phyloP scores from a whole-genome alignment of 257 asterid species.

The Solanum clarkiae region DNA sequence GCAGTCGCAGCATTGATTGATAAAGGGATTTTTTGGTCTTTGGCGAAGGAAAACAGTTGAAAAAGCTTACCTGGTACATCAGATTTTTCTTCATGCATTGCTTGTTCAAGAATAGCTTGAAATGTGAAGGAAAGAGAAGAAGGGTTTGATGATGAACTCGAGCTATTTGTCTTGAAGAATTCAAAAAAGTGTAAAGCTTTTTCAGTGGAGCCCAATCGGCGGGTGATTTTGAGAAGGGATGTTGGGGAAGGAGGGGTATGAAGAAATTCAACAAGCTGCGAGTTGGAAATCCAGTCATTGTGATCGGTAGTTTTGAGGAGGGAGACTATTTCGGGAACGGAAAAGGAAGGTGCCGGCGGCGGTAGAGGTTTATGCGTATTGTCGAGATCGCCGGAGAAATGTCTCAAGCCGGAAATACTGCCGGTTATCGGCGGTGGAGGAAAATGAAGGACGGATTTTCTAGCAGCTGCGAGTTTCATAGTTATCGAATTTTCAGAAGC shows the following conservation, averaged over 20 bases:
- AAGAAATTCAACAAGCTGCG: constrained; percentile 41
- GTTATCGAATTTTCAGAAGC: not conserved
- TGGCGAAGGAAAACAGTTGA: constrained; percentile 35
- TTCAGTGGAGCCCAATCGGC: constrained; percentile 44
- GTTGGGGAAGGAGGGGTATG: constrained; percentile 27
- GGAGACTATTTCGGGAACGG: constrained; percentile 19
- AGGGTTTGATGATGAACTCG: not conserved
- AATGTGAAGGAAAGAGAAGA: constrained; percentile 34
- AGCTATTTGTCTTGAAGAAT: constrained; percentile 15
- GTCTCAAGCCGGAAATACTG: constrained; percentile 4
- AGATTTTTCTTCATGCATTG: constrained; percentile 26
- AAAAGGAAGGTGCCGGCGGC: not conserved
- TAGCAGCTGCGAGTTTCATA: constrained; percentile 16
- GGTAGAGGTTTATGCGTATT: not conserved
- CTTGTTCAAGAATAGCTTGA: constrained; percentile 56
- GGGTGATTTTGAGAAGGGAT: constrained; percentile 42
- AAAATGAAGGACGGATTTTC: not conserved
- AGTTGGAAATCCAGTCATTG: constrained; percentile 31
- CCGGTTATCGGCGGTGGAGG: constrained; percentile 10
- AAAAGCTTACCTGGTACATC: constrained; percentile 17
- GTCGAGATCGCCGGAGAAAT: constrained; percentile 4
- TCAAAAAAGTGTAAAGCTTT: constrained; percentile 48
- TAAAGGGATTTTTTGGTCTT: constrained; percentile 26
- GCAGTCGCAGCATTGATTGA: constrained; percentile 41
- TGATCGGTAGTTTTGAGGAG: constrained; percentile 43